Evolutionary conservation across 148 eudicot species (phyloP).

Genomic region (Rhododendron mucronatum): DNA sequence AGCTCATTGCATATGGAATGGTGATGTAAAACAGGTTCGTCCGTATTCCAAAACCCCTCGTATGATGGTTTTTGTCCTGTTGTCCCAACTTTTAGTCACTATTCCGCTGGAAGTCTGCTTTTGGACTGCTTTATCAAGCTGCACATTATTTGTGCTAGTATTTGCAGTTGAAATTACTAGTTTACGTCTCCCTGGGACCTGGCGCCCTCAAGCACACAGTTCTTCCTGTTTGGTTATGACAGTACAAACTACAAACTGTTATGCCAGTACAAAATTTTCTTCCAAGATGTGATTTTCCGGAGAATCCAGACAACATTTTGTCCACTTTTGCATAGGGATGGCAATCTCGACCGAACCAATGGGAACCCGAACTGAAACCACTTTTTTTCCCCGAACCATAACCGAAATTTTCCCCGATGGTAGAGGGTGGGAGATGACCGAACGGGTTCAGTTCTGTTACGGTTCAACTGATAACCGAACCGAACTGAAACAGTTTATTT

Average conservation of each 20-base stretch:
- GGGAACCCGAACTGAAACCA: too few relatives aligned
- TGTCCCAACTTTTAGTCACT: neutral
- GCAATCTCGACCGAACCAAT: too few relatives aligned
- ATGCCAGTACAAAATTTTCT: neutral
- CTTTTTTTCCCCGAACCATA: too few relatives aligned
- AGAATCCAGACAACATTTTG: neutral
- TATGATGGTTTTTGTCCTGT: neutral
- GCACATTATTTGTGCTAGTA: neutral
- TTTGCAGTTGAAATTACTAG: neutral
- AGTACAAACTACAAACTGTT: too few relatives aligned
- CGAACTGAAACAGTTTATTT: too few relatives aligned
- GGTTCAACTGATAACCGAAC: too few relatives aligned
- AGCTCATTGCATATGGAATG: slow-evolving; percentile 78
- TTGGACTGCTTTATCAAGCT: neutral
- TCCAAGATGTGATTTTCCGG: neutral
- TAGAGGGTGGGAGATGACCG: too few relatives aligned
- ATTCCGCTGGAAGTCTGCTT: neutral
- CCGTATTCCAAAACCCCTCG: neutral
- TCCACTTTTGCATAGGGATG: neutral
- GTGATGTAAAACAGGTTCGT: slow-evolving; percentile 84
- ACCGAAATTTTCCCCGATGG: too few relatives aligned
- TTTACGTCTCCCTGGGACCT: neutral
- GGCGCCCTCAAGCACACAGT: neutral
- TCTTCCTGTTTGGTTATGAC: neutral
- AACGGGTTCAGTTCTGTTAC: too few relatives aligned